These are phyloP conservation scores for Rhizophlyctis rosea DNA, from an alignment of 192 early-diverging fungal species.

Conservation along the genomic window DNA sequence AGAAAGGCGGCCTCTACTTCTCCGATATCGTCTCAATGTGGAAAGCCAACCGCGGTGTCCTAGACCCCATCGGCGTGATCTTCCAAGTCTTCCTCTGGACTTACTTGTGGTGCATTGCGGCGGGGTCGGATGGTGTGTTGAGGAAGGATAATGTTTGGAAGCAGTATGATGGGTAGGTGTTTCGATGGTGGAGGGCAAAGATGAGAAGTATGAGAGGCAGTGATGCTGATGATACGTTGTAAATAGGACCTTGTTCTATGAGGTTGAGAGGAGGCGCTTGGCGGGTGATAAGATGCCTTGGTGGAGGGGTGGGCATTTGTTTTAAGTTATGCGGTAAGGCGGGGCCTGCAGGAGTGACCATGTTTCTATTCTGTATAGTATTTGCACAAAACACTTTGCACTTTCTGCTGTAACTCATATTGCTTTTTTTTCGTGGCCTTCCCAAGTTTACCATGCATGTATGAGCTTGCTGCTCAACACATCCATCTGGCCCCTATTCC, in stretches of 20 bases:
- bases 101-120: slow-evolving; percentile 14
- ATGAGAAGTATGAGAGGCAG: not conserved
- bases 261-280: slow-evolving; percentile 1
- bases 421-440: too few species aligned
- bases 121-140: slow-evolving; percentile 3
- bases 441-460: too few species aligned
- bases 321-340: too few species aligned
- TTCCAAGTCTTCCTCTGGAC: slow-evolving; percentile 19
- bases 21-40: slow-evolving; percentile 13
- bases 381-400: too few species aligned
- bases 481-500: too few species aligned
- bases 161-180: slow-evolving; percentile 7
- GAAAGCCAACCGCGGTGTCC: slow-evolving; percentile 8
- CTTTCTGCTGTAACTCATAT: too few species aligned
- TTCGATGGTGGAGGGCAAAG: not conserved
- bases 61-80: slow-evolving; percentile 3
- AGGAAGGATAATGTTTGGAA: slow-evolving; percentile 8
- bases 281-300: slow-evolving; percentile 2
- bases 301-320: slow-evolving; percentile 9
- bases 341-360: too few species aligned
- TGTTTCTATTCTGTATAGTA: too few species aligned
- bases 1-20: slow-evolving; percentile 10
- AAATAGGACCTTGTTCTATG: slow-evolving; percentile 10
- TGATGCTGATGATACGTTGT: not conserved
- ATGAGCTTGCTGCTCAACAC: too few species aligned